phyloP scores from a whole-genome alignment of 768 basidiomycete species.

The Termitomyces bulborhizus region DNA sequence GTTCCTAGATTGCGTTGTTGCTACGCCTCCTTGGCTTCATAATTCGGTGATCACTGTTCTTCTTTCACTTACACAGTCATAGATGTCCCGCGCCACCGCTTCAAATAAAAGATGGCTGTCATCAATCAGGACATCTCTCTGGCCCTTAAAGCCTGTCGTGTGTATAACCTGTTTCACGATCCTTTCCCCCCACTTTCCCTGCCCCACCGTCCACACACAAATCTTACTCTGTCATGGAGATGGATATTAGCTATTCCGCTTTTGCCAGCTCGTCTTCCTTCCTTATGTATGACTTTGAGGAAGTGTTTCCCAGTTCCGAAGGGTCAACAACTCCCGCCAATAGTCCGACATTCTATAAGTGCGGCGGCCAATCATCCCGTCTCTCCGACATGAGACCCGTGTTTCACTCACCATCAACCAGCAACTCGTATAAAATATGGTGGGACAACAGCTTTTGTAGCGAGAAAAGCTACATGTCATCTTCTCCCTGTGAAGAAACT shows the following conservation, averaged over 20 bases:
- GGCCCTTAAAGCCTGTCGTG: conserved; percentile 12
- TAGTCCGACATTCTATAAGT: conserved; percentile 15
- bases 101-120: conserved; percentile 19
- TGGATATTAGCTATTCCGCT: conserved; percentile 8
- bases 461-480: neutral
- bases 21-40: conserved; percentile 22
- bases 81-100: conserved; percentile 22
- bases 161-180: neutral
- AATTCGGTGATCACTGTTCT: conserved; percentile 10
- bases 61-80: conserved; percentile 20
- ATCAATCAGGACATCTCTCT: conserved; percentile 14
- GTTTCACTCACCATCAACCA: conserved; percentile 7
- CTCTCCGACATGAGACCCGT: conserved; percentile 12
- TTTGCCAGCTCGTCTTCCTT: conserved; percentile 2
- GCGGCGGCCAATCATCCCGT: conserved; percentile 14
- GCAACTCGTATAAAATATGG: conserved; percentile 8
- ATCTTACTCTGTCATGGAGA: neutral
- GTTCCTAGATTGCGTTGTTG: conserved; percentile 32
- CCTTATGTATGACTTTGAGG: neutral
- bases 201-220: neutral
- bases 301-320: conserved; percentile 2
- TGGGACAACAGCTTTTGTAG: neutral
- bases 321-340: conserved; percentile 11
- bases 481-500: neutral
- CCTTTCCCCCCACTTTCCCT: neutral